Evolutionary conservation across 495 filamentous ascomycete genomes (phyloP), one percentile per base, ranked within the genome.

Genomic region (Aspergillus ostianus): DNA sequence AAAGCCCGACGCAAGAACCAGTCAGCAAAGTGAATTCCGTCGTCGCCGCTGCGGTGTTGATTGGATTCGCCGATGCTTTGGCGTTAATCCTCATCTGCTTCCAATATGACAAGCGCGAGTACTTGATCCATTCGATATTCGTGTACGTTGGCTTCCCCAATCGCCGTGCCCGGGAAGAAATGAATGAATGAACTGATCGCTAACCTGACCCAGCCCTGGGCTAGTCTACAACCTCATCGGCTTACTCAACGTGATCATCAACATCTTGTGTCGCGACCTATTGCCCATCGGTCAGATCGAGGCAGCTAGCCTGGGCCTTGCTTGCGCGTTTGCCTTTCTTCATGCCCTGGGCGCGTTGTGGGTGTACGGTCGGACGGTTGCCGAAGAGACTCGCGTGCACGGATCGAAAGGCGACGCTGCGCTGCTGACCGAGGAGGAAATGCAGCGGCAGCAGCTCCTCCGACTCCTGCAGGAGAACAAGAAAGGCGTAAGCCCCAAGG

Each of bases 361-460:
- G 48, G 59, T 67, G 1, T 74, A 70, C 32, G 64, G 51, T 9
- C 61, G 63, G 53, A 58, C 60, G 44, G 51, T 60, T 12, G 32
- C 60, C 45, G 47, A 29, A 13, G 56, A 58, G 26, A 59, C 53
- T 32, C 55, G 32, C 2, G 32, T n/a, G 12, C 6, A 47, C 23
- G 26, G 19, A n/a, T 51, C 63, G 19, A 36, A 60, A 20, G 58
- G 59, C 10, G 64, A 61, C 18, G 71, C 60, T 3, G 63, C 61
- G 4, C 62, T 73, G 0, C 56, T 76, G 41, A 74, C 66, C 10
- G 69, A 73, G n/a, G 72, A 75, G 26, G 75, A 76, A 51, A 63
- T 72, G 72, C 71, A 73, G 51, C 72, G 75, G 17, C 69, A 66
- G 45, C 72, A 77, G 51, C 55, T 77, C n/a, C 66, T 67, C 29